Evolutionary conservation across 805 yeast species (phyloP).

Genomic region (Scheffersomyces stipitis): DNA sequence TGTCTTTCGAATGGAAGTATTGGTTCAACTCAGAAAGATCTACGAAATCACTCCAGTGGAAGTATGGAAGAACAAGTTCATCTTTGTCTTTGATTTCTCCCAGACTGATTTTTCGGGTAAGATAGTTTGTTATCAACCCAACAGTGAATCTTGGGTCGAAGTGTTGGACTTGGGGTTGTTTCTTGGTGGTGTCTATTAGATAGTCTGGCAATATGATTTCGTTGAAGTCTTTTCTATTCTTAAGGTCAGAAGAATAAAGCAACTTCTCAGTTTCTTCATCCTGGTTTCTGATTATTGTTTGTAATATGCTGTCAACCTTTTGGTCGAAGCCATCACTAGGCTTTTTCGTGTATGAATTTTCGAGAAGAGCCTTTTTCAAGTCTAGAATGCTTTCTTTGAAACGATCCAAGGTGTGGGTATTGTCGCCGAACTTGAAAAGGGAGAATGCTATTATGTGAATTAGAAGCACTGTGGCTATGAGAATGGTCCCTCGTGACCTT

Average conservation of each 20-base stretch:
- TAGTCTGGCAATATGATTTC: slow-evolving; percentile 13
- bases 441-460: slow-evolving; percentile 10
- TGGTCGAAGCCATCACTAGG: slow-evolving; percentile 4
- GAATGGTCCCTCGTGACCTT: slow-evolving; percentile 6
- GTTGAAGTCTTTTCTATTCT: slow-evolving; percentile 6
- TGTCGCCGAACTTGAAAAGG: slow-evolving; percentile 3
- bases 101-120: slow-evolving; percentile 11
- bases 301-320: background rate
- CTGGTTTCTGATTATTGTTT: background rate
- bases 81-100: slow-evolving; percentile 1
- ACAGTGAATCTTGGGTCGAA: slow-evolving; percentile 32
- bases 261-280: background rate
- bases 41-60: slow-evolving; percentile 35
- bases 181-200: slow-evolving; percentile 5
- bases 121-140: slow-evolving; percentile 17
- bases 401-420: no score
- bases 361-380: slow-evolving; percentile 4
- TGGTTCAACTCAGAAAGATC: slow-evolving; percentile 22
- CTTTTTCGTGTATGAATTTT: background rate
- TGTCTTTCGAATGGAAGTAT: slow-evolving; percentile 11
- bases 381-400: slow-evolving; percentile 5
- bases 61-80: slow-evolving; percentile 17
- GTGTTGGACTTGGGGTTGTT: slow-evolving; percentile 11
- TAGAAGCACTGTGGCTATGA: slow-evolving; percentile 5
- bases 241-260: background rate